A percentile compares a stretch with the other conserved stretches of the same genome.
Conservation (phyloP, 176 grass and related monocot genomes). For the Ananas comosus region DNA sequence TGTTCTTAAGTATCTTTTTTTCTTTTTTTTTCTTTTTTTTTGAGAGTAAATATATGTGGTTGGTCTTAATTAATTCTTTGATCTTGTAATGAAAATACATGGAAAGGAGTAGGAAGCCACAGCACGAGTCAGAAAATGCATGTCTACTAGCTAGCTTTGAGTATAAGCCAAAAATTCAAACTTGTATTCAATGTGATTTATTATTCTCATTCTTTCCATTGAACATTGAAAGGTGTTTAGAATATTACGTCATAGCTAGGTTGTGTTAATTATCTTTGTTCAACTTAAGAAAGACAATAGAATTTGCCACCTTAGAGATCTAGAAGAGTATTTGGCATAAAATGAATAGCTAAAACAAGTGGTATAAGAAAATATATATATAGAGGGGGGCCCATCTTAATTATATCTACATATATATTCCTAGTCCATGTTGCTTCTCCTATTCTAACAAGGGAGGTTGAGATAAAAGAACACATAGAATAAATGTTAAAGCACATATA, state of each 20-base stretch:
- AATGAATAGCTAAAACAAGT: not conserved
- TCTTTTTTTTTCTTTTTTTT: not conserved
- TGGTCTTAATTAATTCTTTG: not conserved
- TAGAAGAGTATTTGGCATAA: not conserved
- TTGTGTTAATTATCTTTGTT: not conserved
- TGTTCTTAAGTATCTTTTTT: not conserved
- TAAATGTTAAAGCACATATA: too few species aligned
- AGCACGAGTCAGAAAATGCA: not conserved
- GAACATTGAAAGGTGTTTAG: not conserved
- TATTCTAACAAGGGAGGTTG: too few species aligned
- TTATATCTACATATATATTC: too few species aligned
- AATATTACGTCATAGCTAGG: not conserved
- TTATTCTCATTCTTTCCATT: not conserved
- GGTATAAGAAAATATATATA: not conserved
- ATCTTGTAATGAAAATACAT: not conserved
- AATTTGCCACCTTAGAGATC: not conserved
- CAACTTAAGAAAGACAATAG: not conserved
- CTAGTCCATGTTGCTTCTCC: too few species aligned
- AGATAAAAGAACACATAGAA: too few species aligned
- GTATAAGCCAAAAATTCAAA: not conserved
- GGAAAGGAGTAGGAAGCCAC: not conserved
- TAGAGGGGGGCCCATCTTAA: too few species aligned
- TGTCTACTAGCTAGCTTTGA: not conserved
- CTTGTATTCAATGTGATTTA: not conserved
- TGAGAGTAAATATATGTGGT: not conserved